Evolutionary conservation across 768 basidiomycete genomes (phyloP), one percentile per base, ranked within the genome.

Genomic region (Phylloporus arenicola): DNA sequence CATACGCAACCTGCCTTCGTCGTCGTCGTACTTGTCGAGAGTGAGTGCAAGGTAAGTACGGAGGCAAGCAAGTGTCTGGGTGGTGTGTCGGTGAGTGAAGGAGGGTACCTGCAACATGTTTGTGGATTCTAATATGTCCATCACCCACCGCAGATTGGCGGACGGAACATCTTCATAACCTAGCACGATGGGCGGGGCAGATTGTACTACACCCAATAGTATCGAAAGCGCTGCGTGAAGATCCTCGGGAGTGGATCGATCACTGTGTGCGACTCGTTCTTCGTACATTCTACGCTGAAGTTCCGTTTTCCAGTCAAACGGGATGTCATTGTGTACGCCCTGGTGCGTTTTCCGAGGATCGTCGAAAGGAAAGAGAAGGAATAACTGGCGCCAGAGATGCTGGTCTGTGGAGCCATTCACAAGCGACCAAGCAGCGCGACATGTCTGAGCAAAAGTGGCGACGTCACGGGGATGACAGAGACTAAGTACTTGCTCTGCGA

Each of bases 341-440:
- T 55, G 52, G 44, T 51, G 30, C n/a, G 68, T 60, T 37, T 62
- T 50, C 14, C 79, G 71, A n/a, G 84, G 83, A 58, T 84, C 79
- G 60, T 89, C 88, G 63, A 86, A 88, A 6, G 77, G 74, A 42
- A 67, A 65, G 8, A 52, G 49, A 34, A 84, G 75, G 65, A 83
- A 87, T 45, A 88, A 70, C 46, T 77, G 70, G 47, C 82, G 80
- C 86, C 86, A 90, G 35, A 90, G 74, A 60, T 80, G 78, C 42
- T 77, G 75, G 66, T 84, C 81, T 25, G 68, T 52, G 27, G 71
- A 52, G 19, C 69, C 62, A 58, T 81, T 78, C 39, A 86, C 74
- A 41, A 86, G 65, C 35, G 61, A 57, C 56, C 69, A 69, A 14
- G 81, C 76, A 8, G 67, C 57, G 19, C 70, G 70, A 59, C 80